Evolutionary conservation across 176 grass and related monocot genomes (phyloP), one percentile per base, ranked within the genome.

Genomic region (Miscanthus lutarioriparius): DNA sequence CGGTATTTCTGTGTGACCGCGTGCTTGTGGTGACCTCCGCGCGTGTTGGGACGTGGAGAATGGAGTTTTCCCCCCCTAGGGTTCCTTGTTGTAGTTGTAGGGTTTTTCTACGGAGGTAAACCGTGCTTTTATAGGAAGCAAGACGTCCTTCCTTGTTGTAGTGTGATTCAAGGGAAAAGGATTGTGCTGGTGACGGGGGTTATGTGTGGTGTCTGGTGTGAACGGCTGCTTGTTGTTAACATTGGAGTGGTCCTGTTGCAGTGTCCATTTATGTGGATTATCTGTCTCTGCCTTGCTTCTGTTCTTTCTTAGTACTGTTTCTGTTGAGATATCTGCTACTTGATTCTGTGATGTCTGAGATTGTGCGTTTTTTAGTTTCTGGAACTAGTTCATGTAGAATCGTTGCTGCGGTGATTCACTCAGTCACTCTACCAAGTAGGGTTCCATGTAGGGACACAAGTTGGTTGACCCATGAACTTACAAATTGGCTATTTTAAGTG

Each of bases 371-470:
- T 75, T 75, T 76, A 25, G 30, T 27, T 67, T 67, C 22, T 54
- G 5, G 30, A 53, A 15, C 32, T 64, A 51, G 11, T 22, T 17
- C 40, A 37, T 32, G 11, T 26, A 58, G 4, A 41, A 63, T 69
- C 25, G 22, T 64, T 81, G 12, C 25, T 16, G 44, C 1, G 6
- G 32, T 61, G 10, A 25, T 25, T 49, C 6, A 74, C 39, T 3
- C 70, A n/a, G n/a, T n/a, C n/a, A n/a, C n/a, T n/a, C n/a, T 74
- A 64, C 61, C 28, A 64, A 64, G 62, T 64, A 64, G 11, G 62
- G 12, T 15, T 64, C 5, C 13, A 30, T 30, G 12, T 64, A 30
- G 62, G 23, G 25, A 15, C 5, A 28, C 59, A 26, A 64, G 61
- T 6, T 64, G 11, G 61, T 64, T 28, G 1, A 1, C 0, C 25